Evolutionary conservation across 352 stramenopile genomes (phyloP), one percentile per base, ranked within the genome.

Genomic region (Globisporangium cylindrosporum): DNA sequence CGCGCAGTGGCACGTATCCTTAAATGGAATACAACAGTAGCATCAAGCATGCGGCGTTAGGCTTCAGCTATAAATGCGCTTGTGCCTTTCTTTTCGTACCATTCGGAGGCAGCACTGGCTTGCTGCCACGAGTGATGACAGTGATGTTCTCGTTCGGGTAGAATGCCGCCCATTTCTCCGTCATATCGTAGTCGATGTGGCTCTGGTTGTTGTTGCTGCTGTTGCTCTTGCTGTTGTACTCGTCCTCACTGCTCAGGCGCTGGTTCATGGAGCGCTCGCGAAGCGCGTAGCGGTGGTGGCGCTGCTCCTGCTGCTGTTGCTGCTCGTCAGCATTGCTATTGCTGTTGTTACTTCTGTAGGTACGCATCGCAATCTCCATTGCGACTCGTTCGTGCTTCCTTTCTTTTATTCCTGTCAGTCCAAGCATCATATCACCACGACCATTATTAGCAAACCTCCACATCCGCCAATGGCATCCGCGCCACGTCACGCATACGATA

Each of bases 1-100:
- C 69, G 20, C 84, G 80, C 49, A 90, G 71, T 51, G 84, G 82
- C 34, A 88, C 72, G 43, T 85, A 92, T 4, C 84, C 84, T 92
- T 36, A 36, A 36, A 36, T 36, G 62, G 41, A 62, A 46, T 43
- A 36, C 9, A 38, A 22, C 48, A 68, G 6, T 12, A 15, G 46
- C 14, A 22, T 41, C 12, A 41, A 8, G 20, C 18, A 59, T 20
- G 54, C 27, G 8, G 7, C 1, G 32, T 51, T 15, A 62, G 22
- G 34, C 27, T 32, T 27, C 20, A 63, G 27, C 25, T 29, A 25
- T 6, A 64, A 41, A 9, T 29, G 27, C 43, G 7, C 56, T 60
- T 60, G 48, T 25, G 15, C 8, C 22, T 22, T 29, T 24, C 36
- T 59, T 32, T 15, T 38, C 59, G 8, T 59, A 92, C 84, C 81